Conservation (phyloP, 1,284 basidiomycete genomes). For the Rhizopogon parksii region DNA sequence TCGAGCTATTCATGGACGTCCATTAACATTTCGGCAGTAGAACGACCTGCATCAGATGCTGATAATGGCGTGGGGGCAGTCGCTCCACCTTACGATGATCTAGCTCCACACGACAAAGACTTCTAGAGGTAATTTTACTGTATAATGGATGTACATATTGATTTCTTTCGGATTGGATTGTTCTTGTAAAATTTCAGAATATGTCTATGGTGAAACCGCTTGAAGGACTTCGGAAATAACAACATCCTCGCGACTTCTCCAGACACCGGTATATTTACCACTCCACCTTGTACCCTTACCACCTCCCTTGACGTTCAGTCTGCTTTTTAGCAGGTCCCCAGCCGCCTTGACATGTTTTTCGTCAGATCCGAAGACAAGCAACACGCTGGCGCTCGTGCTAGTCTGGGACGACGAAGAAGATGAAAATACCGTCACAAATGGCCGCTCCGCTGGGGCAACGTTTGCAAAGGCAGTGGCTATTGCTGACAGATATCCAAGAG, state of each 20-base stretch:
- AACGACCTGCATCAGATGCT: neutral
- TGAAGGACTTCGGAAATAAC: constrained; percentile 39
- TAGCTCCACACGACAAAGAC: constrained; percentile 1
- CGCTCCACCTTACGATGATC: neutral
- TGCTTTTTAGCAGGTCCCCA: constrained; percentile 53
- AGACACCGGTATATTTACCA: constrained; percentile 53
- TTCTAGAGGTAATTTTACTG: constrained; percentile 1
- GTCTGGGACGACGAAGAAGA: constrained; percentile 56
- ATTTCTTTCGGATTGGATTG: constrained; percentile 1
- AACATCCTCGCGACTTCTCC: constrained; percentile 40
- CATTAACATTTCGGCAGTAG: neutral
- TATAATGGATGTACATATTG: neutral
- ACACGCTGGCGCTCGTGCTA: constrained; percentile 41
- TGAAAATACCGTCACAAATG: constrained; percentile 51
- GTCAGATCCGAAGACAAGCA: constrained; percentile 56
- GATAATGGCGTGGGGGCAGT: neutral
- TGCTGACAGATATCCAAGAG: constrained; percentile 54
- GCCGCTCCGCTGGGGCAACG: constrained; percentile 24
- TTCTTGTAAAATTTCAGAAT: constrained; percentile 6
- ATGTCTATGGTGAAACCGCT: constrained; percentile 7
- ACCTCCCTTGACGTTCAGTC: constrained; percentile 55
- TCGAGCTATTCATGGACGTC: neutral
- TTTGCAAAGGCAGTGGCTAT: constrained; percentile 46
- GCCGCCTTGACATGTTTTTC: constrained; percentile 52
- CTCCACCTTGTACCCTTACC: constrained; percentile 63